Evolutionary conservation across 176 grass and related monocot species (phyloP).

Genomic region (Carex pumila): DNA sequence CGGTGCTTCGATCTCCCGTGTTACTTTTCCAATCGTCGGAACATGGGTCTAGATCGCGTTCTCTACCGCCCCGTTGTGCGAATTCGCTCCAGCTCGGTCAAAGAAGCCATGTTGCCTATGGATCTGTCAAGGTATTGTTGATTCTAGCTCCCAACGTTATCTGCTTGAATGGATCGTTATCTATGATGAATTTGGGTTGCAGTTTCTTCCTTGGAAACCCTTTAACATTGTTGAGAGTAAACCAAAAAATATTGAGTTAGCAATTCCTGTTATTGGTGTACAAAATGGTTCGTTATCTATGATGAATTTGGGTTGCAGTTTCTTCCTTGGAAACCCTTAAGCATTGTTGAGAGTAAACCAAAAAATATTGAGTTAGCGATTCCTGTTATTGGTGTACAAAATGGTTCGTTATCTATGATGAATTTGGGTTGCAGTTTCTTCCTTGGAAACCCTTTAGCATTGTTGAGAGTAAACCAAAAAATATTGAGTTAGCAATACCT

Average conservation of each 20-base stretch:
- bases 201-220: not conserved
- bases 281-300: not conserved
- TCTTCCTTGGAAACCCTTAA: not conserved
- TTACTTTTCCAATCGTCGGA: conserved; percentile 31
- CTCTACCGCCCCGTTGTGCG: not conserved
- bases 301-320: not conserved
- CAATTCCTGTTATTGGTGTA: not conserved
- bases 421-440: not conserved
- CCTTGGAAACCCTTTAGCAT: not conserved
- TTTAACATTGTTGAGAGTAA: not conserved
- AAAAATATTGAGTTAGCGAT: not conserved
- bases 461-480: too few species aligned
- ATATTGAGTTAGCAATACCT: not conserved
- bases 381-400: not conserved
- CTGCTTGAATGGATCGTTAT: not conserved
- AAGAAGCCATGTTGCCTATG: conserved; percentile 20
- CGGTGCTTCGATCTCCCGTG: conserved; percentile 50
- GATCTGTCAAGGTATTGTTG: conserved; percentile 50
- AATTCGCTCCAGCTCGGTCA: conserved; percentile 30
- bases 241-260: too few species aligned
- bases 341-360: too few species aligned
- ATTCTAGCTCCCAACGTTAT: not conserved
- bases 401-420: not conserved
- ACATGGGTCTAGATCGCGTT: conserved; percentile 4
- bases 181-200: not conserved